A percentile compares a stretch with the other conserved stretches of the same genome.
These are phyloP conservation scores for Lichtheimia corymbifera DNA, from an alignment of 371 early-diverging fungal species.

Conservation along the genomic window DNA sequence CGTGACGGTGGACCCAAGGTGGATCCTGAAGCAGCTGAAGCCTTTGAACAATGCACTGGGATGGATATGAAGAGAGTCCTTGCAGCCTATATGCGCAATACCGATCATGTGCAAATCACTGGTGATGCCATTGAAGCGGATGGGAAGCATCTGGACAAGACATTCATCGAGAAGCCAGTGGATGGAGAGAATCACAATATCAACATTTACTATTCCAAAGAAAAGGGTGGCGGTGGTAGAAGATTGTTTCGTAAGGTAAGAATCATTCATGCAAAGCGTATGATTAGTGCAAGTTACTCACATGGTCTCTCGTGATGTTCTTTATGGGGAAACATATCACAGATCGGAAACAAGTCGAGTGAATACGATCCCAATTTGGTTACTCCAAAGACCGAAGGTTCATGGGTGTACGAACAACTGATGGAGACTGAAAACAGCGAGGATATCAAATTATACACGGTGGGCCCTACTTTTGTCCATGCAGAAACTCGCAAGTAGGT, in stretches of 20 bases:
- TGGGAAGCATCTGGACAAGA: conserved; percentile 74
- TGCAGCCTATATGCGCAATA: conserved; percentile 29
- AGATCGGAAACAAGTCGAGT: conserved; percentile 95
- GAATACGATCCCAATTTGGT: conserved; percentile 79
- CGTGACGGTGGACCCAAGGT: conserved; percentile 74
- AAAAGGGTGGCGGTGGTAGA: conserved; percentile 91
- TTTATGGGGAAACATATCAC: not conserved
- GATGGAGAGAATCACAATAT: conserved; percentile 98
- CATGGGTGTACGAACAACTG: conserved; percentile 96
- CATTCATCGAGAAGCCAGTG: conserved; percentile 98
- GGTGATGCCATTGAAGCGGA: conserved; percentile 78
- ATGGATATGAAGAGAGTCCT: conserved; percentile 52
- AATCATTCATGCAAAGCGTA: not conserved
- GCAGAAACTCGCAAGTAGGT: conserved; percentile 96
- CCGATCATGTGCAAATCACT: conserved; percentile 18
- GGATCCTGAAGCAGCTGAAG: conserved; percentile 37
- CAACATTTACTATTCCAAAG: conserved; percentile 87
- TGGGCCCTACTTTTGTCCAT: conserved; percentile 88
- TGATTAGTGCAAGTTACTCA: no score
- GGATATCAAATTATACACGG: conserved; percentile 97
- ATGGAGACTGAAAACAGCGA: conserved; percentile 92
- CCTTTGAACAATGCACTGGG: conserved; percentile 49
- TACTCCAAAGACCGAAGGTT: conserved; percentile 73
- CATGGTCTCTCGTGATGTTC: no score
- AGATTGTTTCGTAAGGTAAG: conserved; percentile 92